Evolutionary conservation across 306 rosid genomes (phyloP).

Genomic region (Oxytropis ochrocephala): DNA sequence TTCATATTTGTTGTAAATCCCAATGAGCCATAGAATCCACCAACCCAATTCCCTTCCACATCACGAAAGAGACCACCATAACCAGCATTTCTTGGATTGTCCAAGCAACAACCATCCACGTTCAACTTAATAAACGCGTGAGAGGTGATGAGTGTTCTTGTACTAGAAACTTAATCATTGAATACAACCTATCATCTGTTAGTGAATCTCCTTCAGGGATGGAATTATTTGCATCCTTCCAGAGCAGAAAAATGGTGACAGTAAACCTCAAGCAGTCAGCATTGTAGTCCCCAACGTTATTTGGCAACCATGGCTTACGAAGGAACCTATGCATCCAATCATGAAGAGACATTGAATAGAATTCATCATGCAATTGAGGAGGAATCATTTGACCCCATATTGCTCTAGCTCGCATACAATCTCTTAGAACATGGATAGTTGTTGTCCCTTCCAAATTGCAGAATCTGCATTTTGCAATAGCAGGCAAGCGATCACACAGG

Average conservation of each 20-base stretch:
- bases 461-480: slow-evolving; percentile 1
- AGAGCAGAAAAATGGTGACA: slow-evolving; percentile 1
- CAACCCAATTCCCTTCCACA: neutral
- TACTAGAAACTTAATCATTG: slow-evolving; percentile 17
- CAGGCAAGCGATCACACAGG: slow-evolving; percentile 12
- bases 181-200: slow-evolving; percentile 8
- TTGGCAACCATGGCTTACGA: neutral
- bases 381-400: slow-evolving; percentile 3
- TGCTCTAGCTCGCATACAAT: slow-evolving; percentile 1
- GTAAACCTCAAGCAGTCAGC: slow-evolving; percentile 18
- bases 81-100: neutral
- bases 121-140: slow-evolving; percentile 6
- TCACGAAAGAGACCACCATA: slow-evolving; percentile 16
- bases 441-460: neutral
- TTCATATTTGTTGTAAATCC: neutral
- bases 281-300: neutral
- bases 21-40: slow-evolving; percentile 13
- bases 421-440: slow-evolving; percentile 12
- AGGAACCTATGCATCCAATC: slow-evolving; percentile 24
- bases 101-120: slow-evolving; percentile 5
- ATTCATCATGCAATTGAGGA: neutral
- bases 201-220: neutral
- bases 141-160: neutral
- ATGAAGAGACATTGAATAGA: slow-evolving; percentile 16
- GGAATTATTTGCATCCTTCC: slow-evolving; percentile 10